phyloP scores from a whole-genome alignment of 495 filamentous ascomycete genomes.

The Neurospora terricola region DNA sequence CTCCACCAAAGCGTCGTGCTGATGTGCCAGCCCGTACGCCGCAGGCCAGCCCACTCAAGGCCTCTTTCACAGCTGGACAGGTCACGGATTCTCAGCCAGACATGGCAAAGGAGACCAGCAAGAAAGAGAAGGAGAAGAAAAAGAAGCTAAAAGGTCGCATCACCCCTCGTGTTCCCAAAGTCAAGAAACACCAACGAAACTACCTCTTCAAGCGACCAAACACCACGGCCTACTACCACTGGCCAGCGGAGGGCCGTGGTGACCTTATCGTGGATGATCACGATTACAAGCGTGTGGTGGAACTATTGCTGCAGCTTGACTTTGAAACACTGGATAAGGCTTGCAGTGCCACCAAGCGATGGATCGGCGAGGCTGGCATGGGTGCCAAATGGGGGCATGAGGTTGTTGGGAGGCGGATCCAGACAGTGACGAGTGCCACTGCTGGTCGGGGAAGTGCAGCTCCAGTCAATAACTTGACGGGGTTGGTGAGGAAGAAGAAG shows the following conservation, averaged over 20 bases:
- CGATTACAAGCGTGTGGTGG: slow-evolving; percentile 67
- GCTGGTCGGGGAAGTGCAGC: slow-evolving; percentile 1
- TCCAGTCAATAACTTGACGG: slow-evolving; percentile 24
- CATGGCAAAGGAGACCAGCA: slow-evolving; percentile 3
- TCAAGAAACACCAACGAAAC: slow-evolving; percentile 43
- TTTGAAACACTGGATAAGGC: slow-evolving; percentile 67
- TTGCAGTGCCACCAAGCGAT: slow-evolving; percentile 56
- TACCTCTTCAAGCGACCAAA: slow-evolving; percentile 29
- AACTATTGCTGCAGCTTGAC: slow-evolving; percentile 73
- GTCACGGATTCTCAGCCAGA: too few relatives aligned
- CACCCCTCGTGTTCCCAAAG: slow-evolving; percentile 40
- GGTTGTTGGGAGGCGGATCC: slow-evolving; percentile 23
- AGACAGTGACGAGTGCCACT: slow-evolving; percentile 2
- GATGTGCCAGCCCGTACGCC: slow-evolving; percentile 10
- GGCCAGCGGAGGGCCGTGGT: slow-evolving; percentile 59
- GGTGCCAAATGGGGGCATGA: slow-evolving; percentile 39
- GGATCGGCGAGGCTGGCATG: slow-evolving; percentile 46
- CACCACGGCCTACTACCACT: slow-evolving; percentile 53
- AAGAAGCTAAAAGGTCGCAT: slow-evolving; percentile 43
- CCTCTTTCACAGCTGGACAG: not conserved
- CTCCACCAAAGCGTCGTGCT: slow-evolving; percentile 21
- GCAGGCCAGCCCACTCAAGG: slow-evolving; percentile 16
- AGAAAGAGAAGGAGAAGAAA: slow-evolving; percentile 23
- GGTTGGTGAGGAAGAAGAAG: slow-evolving; percentile 31
- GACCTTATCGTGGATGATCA: slow-evolving; percentile 57